Evolutionary conservation across 495 filamentous ascomycete genomes (phyloP).

Genomic region (Trichoderma erinaceum): DNA sequence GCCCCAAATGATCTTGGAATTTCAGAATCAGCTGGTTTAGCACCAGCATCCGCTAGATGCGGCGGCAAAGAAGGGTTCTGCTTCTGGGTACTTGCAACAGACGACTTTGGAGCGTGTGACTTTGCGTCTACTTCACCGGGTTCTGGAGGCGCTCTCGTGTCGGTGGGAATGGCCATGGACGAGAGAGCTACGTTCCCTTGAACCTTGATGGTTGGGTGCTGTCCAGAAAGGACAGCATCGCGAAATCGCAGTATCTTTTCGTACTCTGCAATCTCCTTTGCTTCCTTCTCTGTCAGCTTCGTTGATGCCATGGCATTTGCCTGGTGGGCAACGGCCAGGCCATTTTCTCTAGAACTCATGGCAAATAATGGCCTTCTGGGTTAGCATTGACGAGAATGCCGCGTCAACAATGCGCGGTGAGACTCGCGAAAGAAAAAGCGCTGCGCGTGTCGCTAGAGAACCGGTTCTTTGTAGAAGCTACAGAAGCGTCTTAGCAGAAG

Average conservation of each 20-base stretch:
- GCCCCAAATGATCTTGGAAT: constrained; percentile 29
- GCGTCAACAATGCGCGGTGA: neutral
- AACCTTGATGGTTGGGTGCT: constrained; percentile 33
- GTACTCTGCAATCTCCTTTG: constrained; percentile 27
- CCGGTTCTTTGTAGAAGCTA: neutral
- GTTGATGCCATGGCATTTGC: neutral
- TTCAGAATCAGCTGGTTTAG: neutral
- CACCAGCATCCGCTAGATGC: neutral
- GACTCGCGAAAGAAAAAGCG: neutral
- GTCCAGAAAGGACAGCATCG: constrained; percentile 28
- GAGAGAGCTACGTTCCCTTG: constrained; percentile 5
- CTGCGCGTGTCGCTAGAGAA: neutral
- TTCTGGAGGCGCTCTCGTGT: constrained; percentile 14
- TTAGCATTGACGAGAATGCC: neutral
- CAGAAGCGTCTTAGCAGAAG: neutral
- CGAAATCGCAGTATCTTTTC: constrained; percentile 33
- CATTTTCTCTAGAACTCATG: neutral
- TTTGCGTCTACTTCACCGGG: constrained; percentile 8
- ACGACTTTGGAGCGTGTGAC: neutral
- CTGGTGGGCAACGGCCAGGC: neutral
- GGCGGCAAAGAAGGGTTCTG: neutral
- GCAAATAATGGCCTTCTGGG: neutral
- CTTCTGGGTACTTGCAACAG: neutral
- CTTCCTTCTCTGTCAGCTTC: constrained; percentile 18
- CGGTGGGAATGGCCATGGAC: neutral